Evolutionary conservation across 2,329 filamentous ascomycete genomes (phyloP), one percentile per base, ranked within the genome.

Genomic region (Penicillium decumbens): DNA sequence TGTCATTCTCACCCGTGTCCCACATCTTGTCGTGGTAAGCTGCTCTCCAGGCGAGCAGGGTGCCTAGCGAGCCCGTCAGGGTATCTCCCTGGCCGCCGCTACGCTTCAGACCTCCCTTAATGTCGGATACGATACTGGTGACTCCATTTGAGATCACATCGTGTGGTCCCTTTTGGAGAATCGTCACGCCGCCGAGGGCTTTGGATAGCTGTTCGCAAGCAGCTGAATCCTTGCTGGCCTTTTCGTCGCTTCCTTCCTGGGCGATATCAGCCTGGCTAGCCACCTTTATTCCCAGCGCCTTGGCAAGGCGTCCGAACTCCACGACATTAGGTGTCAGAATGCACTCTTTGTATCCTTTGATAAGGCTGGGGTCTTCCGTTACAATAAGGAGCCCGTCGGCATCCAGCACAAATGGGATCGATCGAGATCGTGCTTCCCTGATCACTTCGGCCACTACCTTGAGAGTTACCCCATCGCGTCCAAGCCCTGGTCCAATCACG

Each of bases 41-140:
- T 67, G 84, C 85, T 53, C 92, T 80, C 84, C 92, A 98, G 1
- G 83, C 91, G 56, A 97, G 72, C 58, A 98, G 83, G 3, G 93
- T 97, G 1, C 88, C 93, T 57, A 98, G 75, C 29, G 84, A 84
- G 1, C 93, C 93, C 0, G 93, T 97, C 57, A 98, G 75, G 3
- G 93, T 97, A 72, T 98, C 93, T 1, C 93, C 93, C 72, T 98
- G 93, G 0, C 93, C 93, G 41, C 92, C 93, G 50, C 88, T 92
- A 57, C 93, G 79, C 80, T 98, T 98, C 68, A 83, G 72, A 1
- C 92, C 92, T 7, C 93, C 93, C 63, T 82, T 73, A 2, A 91
- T 72, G 59, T 95, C 90, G 24, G 85, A 87, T 0, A 87, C 75
- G 24, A 91, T 72, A n/a, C 88, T 95, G 46, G 78, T 77, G 50